Base-by-base conservation (phyloP, 2,329 filamentous ascomycete species). In the Pseudogymnoascus sp. region DNA sequence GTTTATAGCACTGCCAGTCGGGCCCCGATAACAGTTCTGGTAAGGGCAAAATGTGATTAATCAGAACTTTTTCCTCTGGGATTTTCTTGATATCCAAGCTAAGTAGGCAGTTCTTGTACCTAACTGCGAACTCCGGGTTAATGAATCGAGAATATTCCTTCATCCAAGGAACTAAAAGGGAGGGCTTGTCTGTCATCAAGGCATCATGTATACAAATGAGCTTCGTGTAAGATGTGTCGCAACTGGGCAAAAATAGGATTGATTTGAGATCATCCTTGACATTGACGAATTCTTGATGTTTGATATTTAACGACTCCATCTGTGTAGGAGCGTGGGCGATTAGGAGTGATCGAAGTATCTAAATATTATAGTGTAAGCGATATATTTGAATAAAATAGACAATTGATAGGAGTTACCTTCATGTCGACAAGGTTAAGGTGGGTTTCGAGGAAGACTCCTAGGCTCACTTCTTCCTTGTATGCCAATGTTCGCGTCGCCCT, bases 81-180 rank as follows among this genome's bases (percentile, higher is more conserved):
- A 67, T 11, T 28, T 38, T 60, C 3, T 64, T 58, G 8, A 67
- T 64, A 42, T 19, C 60, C 9, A 65, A 45, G 59, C 22, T 59
- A 11, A 28, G 4, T 2, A 67, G 58, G n/a, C 62, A 64, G 22
- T 60, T 41, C 16, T 65, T 58, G 35, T 14, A n/a, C 12, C 4
- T 0, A 36, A 36, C 2, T 36, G 35, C 35, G 14, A 36, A 36
- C 35, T 33, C 14, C 11, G 65, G 59, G 33, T 65, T 23, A 25
- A 72, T 64, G 22, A 72, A 69, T 19, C 52, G 45, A 36, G 22
- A 11, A 7, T 58, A 49, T n/a, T 66, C 60, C 55, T 64, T 66
- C 33, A 70, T 66, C 64, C 65, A 68, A 16, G 68, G 67, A 33
- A 68, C 66, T 11, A 69, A 35, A 45, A 72, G 61, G 22, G 52